Evolutionary conservation across 2,329 filamentous ascomycete species (phyloP).

Genomic region (Purpureocillium lavendulum): DNA sequence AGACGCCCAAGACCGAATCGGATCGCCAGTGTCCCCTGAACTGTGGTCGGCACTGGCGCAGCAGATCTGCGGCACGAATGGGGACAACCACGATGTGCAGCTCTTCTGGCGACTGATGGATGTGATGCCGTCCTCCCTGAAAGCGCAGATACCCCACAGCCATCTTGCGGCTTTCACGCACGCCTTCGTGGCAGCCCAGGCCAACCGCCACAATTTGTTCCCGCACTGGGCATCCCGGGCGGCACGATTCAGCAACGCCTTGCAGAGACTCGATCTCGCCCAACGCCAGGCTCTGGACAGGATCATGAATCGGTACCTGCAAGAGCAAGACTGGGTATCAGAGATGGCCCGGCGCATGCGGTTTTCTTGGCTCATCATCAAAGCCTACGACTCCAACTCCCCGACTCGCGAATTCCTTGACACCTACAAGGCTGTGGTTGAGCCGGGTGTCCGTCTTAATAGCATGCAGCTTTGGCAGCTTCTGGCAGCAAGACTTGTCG

Average conservation of each 20-base stretch:
- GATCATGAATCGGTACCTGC: conserved; percentile 7
- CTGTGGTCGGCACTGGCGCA: conserved; percentile 11
- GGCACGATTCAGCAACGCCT: conserved; percentile 9
- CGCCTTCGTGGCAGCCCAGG: conserved; percentile 10
- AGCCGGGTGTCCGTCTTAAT: conserved; percentile 1
- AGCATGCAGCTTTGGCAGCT: conserved; percentile 14
- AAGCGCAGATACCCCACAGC: conserved; percentile 5
- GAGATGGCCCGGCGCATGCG: conserved; percentile 6
- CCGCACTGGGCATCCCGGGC: conserved; percentile 9
- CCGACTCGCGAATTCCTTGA: conserved; percentile 9
- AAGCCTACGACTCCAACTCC: conserved; percentile 8
- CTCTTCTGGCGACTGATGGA: conserved; percentile 10
- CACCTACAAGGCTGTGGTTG: conserved; percentile 3
- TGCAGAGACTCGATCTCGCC: conserved; percentile 5
- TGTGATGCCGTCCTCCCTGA: conserved; percentile 9
- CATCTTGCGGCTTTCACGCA: conserved; percentile 7
- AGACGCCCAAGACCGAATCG: conserved; percentile 2
- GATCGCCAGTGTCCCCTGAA: conserved; percentile 2
- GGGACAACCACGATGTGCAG: conserved; percentile 9
- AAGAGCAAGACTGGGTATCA: conserved; percentile 3
- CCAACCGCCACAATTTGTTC: conserved; percentile 9
- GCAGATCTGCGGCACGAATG: conserved; percentile 6
- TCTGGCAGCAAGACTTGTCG: conserved; percentile 7
- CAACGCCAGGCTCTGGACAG: conserved; percentile 7
- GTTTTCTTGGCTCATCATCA: conserved; percentile 14